Conservation (phyloP, 495 filamentous ascomycete species). For the Penicillium canescens region DNA sequence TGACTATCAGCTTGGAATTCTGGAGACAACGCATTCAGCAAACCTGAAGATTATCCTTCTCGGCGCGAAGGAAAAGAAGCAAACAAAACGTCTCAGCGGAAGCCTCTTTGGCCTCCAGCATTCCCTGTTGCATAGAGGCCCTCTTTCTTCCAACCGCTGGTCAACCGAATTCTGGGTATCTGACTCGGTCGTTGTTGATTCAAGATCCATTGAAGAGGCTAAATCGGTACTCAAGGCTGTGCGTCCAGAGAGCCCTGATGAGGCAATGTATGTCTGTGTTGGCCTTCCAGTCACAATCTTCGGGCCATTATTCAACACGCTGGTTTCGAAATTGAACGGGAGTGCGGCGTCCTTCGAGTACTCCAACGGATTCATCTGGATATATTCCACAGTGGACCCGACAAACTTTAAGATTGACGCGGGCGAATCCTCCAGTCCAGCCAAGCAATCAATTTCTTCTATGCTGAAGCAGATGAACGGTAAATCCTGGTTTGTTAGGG, state of each 20-base stretch:
- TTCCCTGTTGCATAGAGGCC: neutral
- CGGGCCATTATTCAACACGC: conserved; percentile 10
- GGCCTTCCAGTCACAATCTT: neutral
- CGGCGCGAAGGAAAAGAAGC: neutral
- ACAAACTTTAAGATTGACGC: neutral
- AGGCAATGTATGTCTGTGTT: conserved; percentile 1
- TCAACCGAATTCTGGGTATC: conserved; percentile 6
- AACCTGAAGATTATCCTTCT: conserved; percentile 8
- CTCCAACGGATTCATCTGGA: conserved; percentile 9
- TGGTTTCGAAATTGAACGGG: conserved; percentile 4
- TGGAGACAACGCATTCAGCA: neutral
- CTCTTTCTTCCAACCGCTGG: conserved; percentile 1
- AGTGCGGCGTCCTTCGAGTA: conserved; percentile 6
- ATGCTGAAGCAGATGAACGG: neutral
- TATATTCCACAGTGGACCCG: conserved; percentile 1
- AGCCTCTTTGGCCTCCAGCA: conserved; percentile 1
- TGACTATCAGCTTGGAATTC: conserved; percentile 3
- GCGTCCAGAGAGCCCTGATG: conserved; percentile 1
- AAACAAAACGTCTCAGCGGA: neutral
- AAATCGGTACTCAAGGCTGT: neutral
- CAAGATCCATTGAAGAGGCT: conserved; percentile 3
- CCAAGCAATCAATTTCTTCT: neutral
- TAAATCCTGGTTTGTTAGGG: neutral
- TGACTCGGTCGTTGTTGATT: conserved; percentile 7
- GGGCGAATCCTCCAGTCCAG: neutral